These are phyloP conservation scores for Triadica sebifera DNA, from an alignment of 345 rosid species.

Conservation along the genomic window DNA sequence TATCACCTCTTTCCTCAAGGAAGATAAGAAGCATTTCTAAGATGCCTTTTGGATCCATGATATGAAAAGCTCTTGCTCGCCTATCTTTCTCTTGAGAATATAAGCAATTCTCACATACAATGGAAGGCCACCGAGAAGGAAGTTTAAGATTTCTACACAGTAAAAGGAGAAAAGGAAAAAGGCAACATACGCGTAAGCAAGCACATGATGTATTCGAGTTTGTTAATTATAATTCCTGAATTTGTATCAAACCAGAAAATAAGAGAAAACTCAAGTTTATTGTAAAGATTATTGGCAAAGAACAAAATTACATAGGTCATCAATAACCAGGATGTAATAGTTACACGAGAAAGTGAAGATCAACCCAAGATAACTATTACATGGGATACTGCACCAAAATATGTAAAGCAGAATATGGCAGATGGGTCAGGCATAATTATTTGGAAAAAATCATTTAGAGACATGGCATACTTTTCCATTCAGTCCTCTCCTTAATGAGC, in stretches of 20 bases:
- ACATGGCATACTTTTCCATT: neutral
- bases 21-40: conserved; percentile 81
- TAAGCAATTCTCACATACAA: conserved; percentile 86
- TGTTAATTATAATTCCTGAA: neutral
- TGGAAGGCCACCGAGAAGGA: conserved; percentile 71
- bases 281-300: neutral
- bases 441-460: neutral
- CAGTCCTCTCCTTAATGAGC: neutral
- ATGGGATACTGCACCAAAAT: neutral
- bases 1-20: conserved; percentile 68
- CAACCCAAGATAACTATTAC: neutral
- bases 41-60: conserved; percentile 80
- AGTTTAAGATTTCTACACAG: conserved; percentile 69
- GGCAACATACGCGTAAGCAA: neutral
- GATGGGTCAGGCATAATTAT: too few relatives aligned
- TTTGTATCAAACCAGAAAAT: neutral
- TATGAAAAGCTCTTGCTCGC: conserved; percentile 84
- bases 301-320: neutral
- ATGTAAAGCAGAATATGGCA: neutral
- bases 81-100: conserved; percentile 64
- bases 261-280: neutral
- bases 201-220: neutral
- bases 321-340: neutral
- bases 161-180: conserved; percentile 9
- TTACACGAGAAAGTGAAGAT: neutral